Evolutionary conservation across 208 protist species (phyloP), one percentile per base, ranked within the genome.

Genomic region (Crithidia brevicula): DNA sequence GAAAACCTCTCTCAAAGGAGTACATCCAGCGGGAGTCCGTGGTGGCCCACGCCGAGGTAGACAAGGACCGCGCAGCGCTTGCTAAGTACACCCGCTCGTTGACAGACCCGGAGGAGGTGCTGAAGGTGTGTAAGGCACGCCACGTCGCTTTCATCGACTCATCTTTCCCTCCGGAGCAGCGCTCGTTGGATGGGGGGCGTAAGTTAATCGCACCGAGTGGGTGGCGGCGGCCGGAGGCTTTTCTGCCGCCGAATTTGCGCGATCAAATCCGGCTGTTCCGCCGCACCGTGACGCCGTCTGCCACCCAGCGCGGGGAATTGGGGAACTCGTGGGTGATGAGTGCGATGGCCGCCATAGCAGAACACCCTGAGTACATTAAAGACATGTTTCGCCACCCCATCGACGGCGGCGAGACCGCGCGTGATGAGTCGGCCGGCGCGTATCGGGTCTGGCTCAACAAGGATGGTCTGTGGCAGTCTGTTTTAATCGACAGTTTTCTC

Each of bases 281-380:
- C 46, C 62, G 57, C 30, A 62, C 42, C 42, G 71, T 88, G 36
- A 75, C 74, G 9, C 76, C 83, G 4, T 71, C 58, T 8, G 70
- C 59, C 22, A 65, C 84, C 13, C 68, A 83, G 25, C 82, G 75
- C 0, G 83, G 85, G 22, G 71, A 85, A 18, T 66, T 94, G 34
- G 85, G 88, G 27, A 80, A 94, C 67, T 86, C 75, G 53, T 94
- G 79, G 78, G 77, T 94, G 10, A 65, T 94, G 20, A 83, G 82
- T 49, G 79, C 84, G 2, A 77, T 91, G 36, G 81, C 83, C 25
- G 69, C 67, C 27, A 66, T 89, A 22, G 77, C 79, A 0, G 81
- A 89, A 59, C 63, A 71, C 46, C 63, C 62, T 4, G 61, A 80
- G 30, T 42, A 61, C 33, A 71, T 87, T 15, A 70, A 82, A 47